A percentile compares a stretch with the other conserved stretches of the same genome.
Conservation (phyloP, 1,284 basidiomycete genomes). For the Ganoderma sp. region DNA sequence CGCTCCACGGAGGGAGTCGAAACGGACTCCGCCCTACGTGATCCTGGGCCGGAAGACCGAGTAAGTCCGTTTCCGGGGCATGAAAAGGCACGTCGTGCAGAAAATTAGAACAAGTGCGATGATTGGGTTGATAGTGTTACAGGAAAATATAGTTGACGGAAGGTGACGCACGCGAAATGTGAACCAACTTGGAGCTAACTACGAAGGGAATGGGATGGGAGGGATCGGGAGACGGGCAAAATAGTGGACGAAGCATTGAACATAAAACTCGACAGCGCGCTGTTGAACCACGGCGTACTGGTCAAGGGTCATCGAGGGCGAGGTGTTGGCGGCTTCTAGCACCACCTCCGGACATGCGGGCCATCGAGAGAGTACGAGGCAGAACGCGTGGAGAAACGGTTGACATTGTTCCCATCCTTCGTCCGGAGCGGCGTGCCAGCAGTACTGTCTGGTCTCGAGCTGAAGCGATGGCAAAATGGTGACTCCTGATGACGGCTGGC, state of each 20-base stretch:
- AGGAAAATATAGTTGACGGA: no score
- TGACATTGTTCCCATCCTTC: not conserved
- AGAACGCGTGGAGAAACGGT: not conserved
- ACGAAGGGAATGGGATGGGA: not conserved
- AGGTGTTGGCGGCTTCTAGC: not conserved
- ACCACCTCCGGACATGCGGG: not conserved
- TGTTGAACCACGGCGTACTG: not conserved
- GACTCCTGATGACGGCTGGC: not conserved
- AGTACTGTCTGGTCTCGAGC: not conserved
- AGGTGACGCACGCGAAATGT: no score
- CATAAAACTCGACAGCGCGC: not conserved
- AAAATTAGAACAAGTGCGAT: no score
- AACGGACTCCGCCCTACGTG: no score
- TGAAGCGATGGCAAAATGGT: conserved; percentile 32
- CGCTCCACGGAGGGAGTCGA: no score
- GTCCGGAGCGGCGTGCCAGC: not conserved
- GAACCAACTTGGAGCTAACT: not conserved
- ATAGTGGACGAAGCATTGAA: not conserved
- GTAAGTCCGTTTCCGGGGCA: no score
- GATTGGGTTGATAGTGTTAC: no score
- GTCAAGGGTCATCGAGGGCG: not conserved
- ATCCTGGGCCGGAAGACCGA: no score
- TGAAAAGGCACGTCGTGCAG: no score
- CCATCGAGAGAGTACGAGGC: not conserved
- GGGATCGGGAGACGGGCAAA: not conserved